Conservation (phyloP, 2,329 filamentous ascomycete species). For the Botrytis aclada region DNA sequence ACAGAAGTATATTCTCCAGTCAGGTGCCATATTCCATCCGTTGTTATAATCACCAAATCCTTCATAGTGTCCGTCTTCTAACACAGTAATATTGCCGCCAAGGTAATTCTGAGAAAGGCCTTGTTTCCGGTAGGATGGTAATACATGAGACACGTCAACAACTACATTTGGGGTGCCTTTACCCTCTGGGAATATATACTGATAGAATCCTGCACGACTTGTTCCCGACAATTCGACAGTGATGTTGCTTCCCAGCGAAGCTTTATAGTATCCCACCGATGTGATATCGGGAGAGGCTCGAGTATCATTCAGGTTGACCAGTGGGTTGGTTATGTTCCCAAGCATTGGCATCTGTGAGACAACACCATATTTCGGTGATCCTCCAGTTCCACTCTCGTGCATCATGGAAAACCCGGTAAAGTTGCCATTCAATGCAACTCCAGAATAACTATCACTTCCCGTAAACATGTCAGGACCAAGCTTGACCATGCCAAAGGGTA, state of each 20-base stretch:
- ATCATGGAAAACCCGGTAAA: conserved; percentile 62
- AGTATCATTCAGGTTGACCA: conserved; percentile 52
- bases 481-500: conserved; percentile 26
- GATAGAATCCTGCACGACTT: conserved; percentile 54
- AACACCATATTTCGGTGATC: conserved; percentile 66
- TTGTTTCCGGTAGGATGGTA: conserved; percentile 58
- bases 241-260: conserved; percentile 53
- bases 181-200: conserved; percentile 54
- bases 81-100: conserved; percentile 53
- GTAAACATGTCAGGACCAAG: conserved; percentile 40
- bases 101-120: conserved; percentile 60
- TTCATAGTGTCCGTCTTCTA: conserved; percentile 52
- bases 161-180: conserved; percentile 43
- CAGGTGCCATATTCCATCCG: conserved; percentile 61
- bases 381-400: conserved; percentile 64
- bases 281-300: conserved; percentile 50
- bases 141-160: conserved; percentile 62
- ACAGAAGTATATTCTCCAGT: conserved; percentile 64
- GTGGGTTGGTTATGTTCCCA: conserved; percentile 50
- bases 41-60: conserved; percentile 62
- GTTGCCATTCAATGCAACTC: conserved; percentile 48
- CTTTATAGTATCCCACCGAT: conserved; percentile 60
- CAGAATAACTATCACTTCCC: conserved; percentile 47
- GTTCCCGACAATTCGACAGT: conserved; percentile 56
- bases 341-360: conserved; percentile 56